phyloP scores from a whole-genome alignment of 2,329 filamentous ascomycete genomes.

The Colletotrichum acutatum region DNA sequence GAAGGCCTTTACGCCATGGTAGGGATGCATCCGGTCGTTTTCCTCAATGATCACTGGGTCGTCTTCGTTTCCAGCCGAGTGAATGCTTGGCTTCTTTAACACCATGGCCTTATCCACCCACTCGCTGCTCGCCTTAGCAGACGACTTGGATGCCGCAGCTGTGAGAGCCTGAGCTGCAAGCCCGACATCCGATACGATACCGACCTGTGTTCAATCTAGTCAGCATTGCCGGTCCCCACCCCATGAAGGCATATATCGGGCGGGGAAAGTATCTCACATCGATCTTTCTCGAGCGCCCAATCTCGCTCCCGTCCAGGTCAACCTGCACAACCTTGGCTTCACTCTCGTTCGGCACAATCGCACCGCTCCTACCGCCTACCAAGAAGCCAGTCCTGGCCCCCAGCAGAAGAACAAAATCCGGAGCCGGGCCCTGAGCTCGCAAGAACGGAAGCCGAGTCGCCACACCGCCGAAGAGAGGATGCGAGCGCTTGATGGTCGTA shows the following conservation, averaged over 20 bases:
- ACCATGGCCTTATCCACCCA: neutral
- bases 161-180: neutral
- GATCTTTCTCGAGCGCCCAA: conserved; percentile 16
- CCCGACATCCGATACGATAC: conserved; percentile 16
- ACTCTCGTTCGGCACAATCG: conserved; percentile 10
- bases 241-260: neutral
- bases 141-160: neutral
- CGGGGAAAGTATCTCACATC: neutral
- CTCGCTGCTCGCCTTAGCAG: neutral
- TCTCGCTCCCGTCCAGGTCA: conserved; percentile 14
- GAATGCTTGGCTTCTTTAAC: neutral
- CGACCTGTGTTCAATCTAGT: neutral
- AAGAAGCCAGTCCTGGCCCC: conserved; percentile 18
- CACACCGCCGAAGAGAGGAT: conserved; percentile 6
- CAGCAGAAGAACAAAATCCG: conserved; percentile 19
- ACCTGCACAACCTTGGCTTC: conserved; percentile 16
- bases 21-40: conserved; percentile 11
- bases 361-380: conserved; percentile 8
- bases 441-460: conserved; percentile 8
- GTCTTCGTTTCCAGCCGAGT: neutral
- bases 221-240: too few relatives aligned
- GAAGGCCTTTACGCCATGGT: conserved; percentile 4
- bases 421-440: neutral
- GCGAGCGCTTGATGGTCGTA: neutral
- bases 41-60: neutral